Conservation (phyloP, 2,329 filamentous ascomycete species). For the Xylariaceae sp. region DNA sequence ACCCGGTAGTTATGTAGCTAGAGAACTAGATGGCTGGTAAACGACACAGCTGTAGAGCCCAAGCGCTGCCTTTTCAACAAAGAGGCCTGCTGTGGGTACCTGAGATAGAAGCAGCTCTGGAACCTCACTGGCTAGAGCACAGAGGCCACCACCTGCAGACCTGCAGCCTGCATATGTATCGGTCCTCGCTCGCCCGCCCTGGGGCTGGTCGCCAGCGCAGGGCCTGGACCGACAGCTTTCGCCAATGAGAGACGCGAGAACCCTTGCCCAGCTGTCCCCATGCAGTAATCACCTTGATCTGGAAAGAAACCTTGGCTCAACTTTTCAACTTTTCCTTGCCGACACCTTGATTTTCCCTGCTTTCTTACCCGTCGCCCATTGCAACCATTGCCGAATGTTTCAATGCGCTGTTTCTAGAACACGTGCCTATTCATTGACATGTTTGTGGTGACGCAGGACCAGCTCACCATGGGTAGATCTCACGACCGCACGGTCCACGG, state of each 20-base stretch:
- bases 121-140: no score
- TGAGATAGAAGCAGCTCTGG: no score
- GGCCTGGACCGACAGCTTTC: neutral
- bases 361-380: neutral
- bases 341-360: neutral
- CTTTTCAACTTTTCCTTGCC: neutral
- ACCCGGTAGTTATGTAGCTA: no score
- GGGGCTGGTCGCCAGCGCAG: neutral
- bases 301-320: constrained; percentile 3
- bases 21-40: no score
- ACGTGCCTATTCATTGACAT: neutral
- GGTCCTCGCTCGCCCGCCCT: neutral
- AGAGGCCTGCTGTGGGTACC: no score
- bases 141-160: no score
- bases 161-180: neutral
- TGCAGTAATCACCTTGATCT: constrained; percentile 13
- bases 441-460: neutral
- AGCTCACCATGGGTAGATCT: no score
- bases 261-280: constrained; percentile 7
- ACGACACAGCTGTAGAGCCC: no score
- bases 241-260: constrained; percentile 8
- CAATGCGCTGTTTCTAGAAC: neutral
- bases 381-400: neutral
- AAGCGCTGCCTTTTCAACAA: no score
- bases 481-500: no score